phyloP scores from a whole-genome alignment of 257 asterid species.

The Verbascum thapsus region DNA sequence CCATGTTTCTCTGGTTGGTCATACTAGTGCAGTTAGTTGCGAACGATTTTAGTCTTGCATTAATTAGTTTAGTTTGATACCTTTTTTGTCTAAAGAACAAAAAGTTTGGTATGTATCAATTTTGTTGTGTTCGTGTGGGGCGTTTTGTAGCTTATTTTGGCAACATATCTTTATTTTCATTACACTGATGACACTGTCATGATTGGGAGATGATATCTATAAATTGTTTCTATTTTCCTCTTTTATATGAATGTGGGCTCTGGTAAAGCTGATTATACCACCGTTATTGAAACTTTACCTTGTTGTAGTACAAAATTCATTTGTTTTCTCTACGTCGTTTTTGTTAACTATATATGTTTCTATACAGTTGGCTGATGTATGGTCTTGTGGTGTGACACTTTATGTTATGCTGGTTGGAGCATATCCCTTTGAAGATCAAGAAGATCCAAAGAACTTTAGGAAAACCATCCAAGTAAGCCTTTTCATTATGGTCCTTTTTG shows the following conservation, averaged over 20 bases:
- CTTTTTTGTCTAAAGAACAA: too few species aligned
- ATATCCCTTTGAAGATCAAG: conserved; percentile 79
- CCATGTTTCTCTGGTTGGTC: conserved; percentile 6
- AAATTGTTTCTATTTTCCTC: background rate
- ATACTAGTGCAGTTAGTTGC: background rate
- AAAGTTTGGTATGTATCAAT: too few species aligned
- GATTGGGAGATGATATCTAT: background rate
- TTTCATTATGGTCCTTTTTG: conserved; percentile 6
- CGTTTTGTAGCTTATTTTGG: background rate
- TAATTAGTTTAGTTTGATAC: background rate
- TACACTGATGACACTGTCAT: background rate
- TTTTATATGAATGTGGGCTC: too few species aligned
- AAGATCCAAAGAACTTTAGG: conserved; percentile 76
- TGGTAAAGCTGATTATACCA: too few species aligned
- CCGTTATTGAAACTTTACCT: background rate
- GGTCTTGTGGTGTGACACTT: conserved; percentile 85
- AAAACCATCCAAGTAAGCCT: conserved; percentile 70
- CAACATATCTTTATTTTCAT: background rate
- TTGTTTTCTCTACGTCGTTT: too few species aligned
- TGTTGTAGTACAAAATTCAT: too few species aligned
- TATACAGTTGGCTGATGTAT: conserved; percentile 73
- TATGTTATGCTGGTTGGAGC: conserved; percentile 88
- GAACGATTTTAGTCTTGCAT: background rate
- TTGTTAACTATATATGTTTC: conserved; percentile 22
- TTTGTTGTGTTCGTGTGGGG: background rate